Percentiles rank a stretch among this genome's conserved stretches.
These are phyloP conservation scores for Oropetium thomaeum DNA, from an alignment of 176 grass and related monocot genomes.

Conservation along the genomic window DNA sequence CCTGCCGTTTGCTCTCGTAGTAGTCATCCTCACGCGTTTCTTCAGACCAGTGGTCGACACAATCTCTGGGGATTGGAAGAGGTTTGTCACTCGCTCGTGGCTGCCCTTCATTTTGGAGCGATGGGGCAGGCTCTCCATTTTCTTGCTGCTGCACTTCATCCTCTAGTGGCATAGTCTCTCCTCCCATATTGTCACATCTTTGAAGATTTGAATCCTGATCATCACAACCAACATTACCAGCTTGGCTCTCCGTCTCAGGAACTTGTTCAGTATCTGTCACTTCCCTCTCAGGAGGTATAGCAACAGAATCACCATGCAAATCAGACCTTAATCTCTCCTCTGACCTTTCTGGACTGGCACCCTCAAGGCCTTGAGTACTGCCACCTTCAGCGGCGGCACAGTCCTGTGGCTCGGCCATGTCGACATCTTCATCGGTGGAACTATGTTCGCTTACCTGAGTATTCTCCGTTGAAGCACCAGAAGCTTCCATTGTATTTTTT, in stretches of 20 bases:
- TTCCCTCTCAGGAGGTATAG: constrained; percentile 46
- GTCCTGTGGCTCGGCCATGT: constrained; percentile 54
- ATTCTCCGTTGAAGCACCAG: constrained; percentile 56
- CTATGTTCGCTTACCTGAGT: constrained; percentile 39
- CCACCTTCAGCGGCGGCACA: constrained; percentile 46
- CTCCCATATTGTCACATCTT: constrained; percentile 62
- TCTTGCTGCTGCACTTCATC: constrained; percentile 60
- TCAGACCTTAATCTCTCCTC: constrained; percentile 39
- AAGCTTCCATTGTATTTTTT: constrained; percentile 44
- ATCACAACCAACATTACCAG: constrained; percentile 38
- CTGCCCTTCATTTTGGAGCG: constrained; percentile 28
- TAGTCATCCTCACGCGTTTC: constrained; percentile 43
- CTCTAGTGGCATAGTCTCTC: constrained; percentile 80
- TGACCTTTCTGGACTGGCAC: constrained; percentile 47
- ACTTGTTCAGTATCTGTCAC: constrained; percentile 71
- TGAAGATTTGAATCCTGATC: constrained; percentile 39
- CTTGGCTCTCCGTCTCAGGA: constrained; percentile 69
- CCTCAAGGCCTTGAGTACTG: constrained; percentile 73
- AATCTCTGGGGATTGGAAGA: constrained; percentile 14
- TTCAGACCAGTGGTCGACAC: constrained; percentile 25
- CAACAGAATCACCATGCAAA: constrained; percentile 35
- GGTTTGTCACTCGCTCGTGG: constrained; percentile 19
- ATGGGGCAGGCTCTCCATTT: constrained; percentile 39
- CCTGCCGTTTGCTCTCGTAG: constrained; percentile 46
- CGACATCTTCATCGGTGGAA: constrained; percentile 52